Evolutionary conservation across 2,329 filamentous ascomycete genomes (phyloP), one percentile per base, ranked within the genome.

Genomic region (Nigrospora osmanthi): DNA sequence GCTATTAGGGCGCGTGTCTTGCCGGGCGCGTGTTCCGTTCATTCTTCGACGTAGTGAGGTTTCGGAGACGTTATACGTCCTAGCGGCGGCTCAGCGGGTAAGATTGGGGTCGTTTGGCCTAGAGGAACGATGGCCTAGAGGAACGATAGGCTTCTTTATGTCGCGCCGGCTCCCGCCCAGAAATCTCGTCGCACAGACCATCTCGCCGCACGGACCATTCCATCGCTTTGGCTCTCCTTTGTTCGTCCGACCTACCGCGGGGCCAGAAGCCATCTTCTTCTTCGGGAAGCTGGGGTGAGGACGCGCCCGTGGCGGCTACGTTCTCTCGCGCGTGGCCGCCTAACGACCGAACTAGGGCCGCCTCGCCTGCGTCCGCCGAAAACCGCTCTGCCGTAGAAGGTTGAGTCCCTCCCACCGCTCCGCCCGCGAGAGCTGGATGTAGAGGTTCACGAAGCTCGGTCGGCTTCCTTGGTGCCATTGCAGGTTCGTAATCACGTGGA

Each of bases 391-490:
- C 23, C 14, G 41, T 43, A 43, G 37, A 17, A 43, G 41, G 35
- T 36, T 36, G 2, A 43, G 13, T 11, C 42, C 42, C 4, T 43
- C 32, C 42, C 35, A 38, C 16, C 35, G 17, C 34, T 34, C 31
- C 23, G 42, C 46, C 42, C 48, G 44, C 32, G 46, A 50, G 15
- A 50, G 44, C 39, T 51, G 44, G 15, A 51, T 45, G 43, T 51
- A 51, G 14, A 49, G 43, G 45, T 45, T 51, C 43, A 45, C 48
- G 35, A 48, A 48, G 43, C 45, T 51, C 11, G 40, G 49, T 17
- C 43, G 28, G 14, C 15, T 11, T 33, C 2, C 40, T 44, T 17
- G 19, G 41, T 34, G 43, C 44, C 43, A 38, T 51, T 49, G 28
- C 19, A 51, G 46, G 47, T 49, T 49, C 14, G 45, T 13, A 5